phyloP scores from a whole-genome alignment of 2,329 filamentous ascomycete genomes.

The Neonectria magnoliae region DNA sequence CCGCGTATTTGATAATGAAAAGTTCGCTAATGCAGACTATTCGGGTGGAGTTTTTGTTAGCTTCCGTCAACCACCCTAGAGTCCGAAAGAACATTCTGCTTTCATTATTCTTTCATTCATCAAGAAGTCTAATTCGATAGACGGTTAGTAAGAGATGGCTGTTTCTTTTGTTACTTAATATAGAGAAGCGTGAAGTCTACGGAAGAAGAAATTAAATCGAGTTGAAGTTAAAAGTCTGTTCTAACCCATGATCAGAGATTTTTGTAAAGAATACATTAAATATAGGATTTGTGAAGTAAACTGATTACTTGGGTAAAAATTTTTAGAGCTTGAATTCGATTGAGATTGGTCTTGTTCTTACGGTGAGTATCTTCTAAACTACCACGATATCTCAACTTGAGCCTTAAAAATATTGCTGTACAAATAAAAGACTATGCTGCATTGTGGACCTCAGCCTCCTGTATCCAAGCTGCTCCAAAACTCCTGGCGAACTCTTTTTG shows the following conservation, averaged over 20 bases:
- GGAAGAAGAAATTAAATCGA: no score
- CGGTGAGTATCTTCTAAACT: not conserved
- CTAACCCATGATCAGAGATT: no score
- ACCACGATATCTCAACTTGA: not conserved
- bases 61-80: not conserved
- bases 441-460: conserved; percentile 49
- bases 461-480: conserved; percentile 68
- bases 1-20: conserved; percentile 3
- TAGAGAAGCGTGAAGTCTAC: no score
- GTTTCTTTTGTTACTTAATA: no score
- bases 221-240: no score
- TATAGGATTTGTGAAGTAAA: no score
- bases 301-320: not conserved
- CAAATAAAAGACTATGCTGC: not conserved
- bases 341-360: not conserved
- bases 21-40: not conserved
- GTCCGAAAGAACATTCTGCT: not conserved
- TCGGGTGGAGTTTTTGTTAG: not conserved
- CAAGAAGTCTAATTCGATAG: no score
- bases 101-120: no score
- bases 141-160: no score
- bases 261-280: no score
- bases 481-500: conserved; percentile 54
- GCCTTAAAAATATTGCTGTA: not conserved
- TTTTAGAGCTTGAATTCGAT: not conserved